A percentile compares a stretch with the other conserved stretches of the same genome.
These are phyloP conservation scores for Lineolata rhizophorae DNA, from an alignment of 495 filamentous ascomycete species.

Conservation along the genomic window DNA sequence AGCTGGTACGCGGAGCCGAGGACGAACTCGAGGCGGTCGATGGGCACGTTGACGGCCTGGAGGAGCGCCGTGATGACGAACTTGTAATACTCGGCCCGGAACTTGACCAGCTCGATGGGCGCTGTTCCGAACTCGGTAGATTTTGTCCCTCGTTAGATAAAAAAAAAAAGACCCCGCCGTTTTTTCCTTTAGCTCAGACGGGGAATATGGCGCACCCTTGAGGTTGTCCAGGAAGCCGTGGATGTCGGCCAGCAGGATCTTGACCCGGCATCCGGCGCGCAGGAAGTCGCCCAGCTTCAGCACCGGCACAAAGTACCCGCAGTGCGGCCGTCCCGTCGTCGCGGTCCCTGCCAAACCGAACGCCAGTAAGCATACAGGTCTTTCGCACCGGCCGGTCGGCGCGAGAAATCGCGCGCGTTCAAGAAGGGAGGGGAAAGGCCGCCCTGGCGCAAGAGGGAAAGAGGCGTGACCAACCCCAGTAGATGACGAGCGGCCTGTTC, in stretches of 20 bases:
- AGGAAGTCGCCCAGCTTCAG: slow-evolving; percentile 84
- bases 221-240: slow-evolving; percentile 59
- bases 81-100: slow-evolving; percentile 17
- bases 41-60: slow-evolving; percentile 24
- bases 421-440: no score
- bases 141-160: no score
- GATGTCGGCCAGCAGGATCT: slow-evolving; percentile 58
- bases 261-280: slow-evolving; percentile 59
- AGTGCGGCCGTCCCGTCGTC: slow-evolving; percentile 60
- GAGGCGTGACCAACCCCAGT: no score
- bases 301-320: slow-evolving; percentile 65
- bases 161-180: no score
- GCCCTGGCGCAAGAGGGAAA: no score
- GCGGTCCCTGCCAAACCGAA: slow-evolving; percentile 37
- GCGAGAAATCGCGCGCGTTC: background rate
- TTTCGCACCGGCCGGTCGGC: background rate
- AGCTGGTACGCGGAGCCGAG: slow-evolving; percentile 71
- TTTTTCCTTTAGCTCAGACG: no score
- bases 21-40: slow-evolving; percentile 63
- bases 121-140: no score
- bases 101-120: slow-evolving; percentile 77
- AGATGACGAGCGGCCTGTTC: slow-evolving; percentile 49
- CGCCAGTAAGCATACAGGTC: slow-evolving; percentile 7
- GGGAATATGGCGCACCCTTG: no score
- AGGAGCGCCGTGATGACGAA: slow-evolving; percentile 17